Conservation (phyloP, 1,139 yeast genomes). For the Geotrichum candidum region DNA sequence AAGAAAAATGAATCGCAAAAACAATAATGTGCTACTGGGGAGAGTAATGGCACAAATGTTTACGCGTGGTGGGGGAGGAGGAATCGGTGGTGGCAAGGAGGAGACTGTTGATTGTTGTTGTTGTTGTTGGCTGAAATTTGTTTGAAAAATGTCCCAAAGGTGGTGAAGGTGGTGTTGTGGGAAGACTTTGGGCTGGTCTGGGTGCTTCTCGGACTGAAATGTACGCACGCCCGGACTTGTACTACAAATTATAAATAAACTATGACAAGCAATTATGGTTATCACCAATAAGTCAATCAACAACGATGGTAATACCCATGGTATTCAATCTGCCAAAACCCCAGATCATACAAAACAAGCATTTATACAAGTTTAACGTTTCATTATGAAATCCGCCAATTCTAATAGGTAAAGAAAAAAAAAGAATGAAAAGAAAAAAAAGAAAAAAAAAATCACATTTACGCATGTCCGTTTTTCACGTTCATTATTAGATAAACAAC, state of each 20-base stretch:
- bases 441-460: not conserved
- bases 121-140: not conserved
- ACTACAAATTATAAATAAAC: not conserved
- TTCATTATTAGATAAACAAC: not conserved
- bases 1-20: not conserved
- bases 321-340: no score
- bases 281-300: no score
- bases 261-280: not conserved
- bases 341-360: not conserved
- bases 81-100: not conserved
- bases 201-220: not conserved
- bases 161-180: not conserved
- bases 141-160: not conserved
- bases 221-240: not conserved
- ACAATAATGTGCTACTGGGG: not conserved
- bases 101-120: not conserved
- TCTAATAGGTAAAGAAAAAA: not conserved
- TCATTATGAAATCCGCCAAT: not conserved
- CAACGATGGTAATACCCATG: no score
- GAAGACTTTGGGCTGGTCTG: not conserved
- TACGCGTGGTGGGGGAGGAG: not conserved
- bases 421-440: not conserved
- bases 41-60: not conserved
- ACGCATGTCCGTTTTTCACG: not conserved
- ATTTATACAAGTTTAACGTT: not conserved